Base-by-base conservation (phyloP, 1,284 basidiomycete genomes). In the Cryptococcus hybrid region DNA sequence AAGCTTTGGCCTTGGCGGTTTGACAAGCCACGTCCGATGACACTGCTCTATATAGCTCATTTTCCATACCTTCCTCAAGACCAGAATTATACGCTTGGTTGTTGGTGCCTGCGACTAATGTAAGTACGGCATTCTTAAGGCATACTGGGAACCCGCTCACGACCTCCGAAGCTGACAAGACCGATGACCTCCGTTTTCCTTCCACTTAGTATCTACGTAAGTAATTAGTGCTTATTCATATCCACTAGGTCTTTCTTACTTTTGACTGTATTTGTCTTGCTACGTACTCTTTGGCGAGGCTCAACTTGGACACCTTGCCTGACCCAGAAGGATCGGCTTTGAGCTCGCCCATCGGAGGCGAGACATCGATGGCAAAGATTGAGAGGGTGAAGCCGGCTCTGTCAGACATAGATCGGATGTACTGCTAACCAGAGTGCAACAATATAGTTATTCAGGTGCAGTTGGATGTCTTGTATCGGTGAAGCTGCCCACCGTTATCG, bases 131-230 rank as follows among this genome's bases (percentile, higher is more conserved):
- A 42, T n/a, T 18, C 18, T 18, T n/a, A 42, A 42, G 40, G 40
- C 40, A 9, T 42, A 42, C 40, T 9, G n/a, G 9, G 12, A 35
- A 47, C 15, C n/a, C 13, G 30, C 49, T 39, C 30, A 51, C 49
- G 83, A 73, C 90, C 86, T 11, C 92, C 92, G 69, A 91, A 93
- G 3, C 88, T 78, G 48, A 95, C 83, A 38, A 97, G 84, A 15
- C 89, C 90, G 69, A 91, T 92, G 67, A 90, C 86, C 68, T 95
- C 92, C 8, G 93, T 95, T 80, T 96, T 96, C 46, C 92, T 82
- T 5, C 87, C 89, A 63, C 88, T 85, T 71, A 87, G 91, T 59
- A 96, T 91, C 92, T 93, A 64, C 2, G 34, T 18, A 18, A 18
- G 18, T 18, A 18, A 18, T 18, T 18, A 18, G 18, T 18, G 18